These are phyloP conservation scores for Xylariomycetidae sp. DNA, from an alignment of 2,329 filamentous ascomycete species.

Conservation along the genomic window DNA sequence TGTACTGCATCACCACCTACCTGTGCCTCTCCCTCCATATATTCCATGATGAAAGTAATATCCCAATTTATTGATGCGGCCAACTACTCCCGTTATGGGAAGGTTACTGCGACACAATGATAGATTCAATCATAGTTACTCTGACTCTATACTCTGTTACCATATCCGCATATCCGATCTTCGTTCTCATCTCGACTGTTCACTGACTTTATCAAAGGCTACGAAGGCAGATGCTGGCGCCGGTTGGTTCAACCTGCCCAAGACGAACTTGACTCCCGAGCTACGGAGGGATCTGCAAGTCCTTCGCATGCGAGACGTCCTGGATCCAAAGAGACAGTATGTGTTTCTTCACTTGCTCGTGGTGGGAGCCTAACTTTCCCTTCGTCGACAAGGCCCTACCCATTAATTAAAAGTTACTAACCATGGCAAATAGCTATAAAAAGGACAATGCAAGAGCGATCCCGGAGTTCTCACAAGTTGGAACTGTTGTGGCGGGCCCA, in stretches of 20 bases:
- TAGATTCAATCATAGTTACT: slow-evolving; percentile 66
- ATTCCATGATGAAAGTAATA: slow-evolving; percentile 68
- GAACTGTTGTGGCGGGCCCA: slow-evolving; percentile 80
- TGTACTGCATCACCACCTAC: slow-evolving; percentile 8
- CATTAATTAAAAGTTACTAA: slow-evolving; percentile 38
- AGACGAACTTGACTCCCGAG: slow-evolving; percentile 75
- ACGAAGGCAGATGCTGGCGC: slow-evolving; percentile 59
- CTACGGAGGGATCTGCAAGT: slow-evolving; percentile 86
- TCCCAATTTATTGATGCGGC: slow-evolving; percentile 71
- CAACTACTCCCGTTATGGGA: slow-evolving; percentile 73
- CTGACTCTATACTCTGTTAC: slow-evolving; percentile 39
- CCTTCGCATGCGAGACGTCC: slow-evolving; percentile 78
- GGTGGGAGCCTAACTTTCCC: no score
- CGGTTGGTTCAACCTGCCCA: slow-evolving; percentile 81
- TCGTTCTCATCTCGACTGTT: not conserved
- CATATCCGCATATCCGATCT: slow-evolving; percentile 5
- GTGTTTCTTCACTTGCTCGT: no score
- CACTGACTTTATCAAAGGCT: slow-evolving; percentile 22
- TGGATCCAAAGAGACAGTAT: slow-evolving; percentile 65
- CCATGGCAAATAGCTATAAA: slow-evolving; percentile 54
- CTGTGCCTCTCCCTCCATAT: slow-evolving; percentile 6
- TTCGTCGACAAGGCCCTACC: no score
- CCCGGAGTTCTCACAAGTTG: slow-evolving; percentile 83
- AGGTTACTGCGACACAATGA: slow-evolving; percentile 60
- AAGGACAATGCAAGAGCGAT: slow-evolving; percentile 69